These are phyloP conservation scores for Aspergillus conjunctus DNA, from an alignment of 495 filamentous ascomycete genomes.

Conservation along the genomic window DNA sequence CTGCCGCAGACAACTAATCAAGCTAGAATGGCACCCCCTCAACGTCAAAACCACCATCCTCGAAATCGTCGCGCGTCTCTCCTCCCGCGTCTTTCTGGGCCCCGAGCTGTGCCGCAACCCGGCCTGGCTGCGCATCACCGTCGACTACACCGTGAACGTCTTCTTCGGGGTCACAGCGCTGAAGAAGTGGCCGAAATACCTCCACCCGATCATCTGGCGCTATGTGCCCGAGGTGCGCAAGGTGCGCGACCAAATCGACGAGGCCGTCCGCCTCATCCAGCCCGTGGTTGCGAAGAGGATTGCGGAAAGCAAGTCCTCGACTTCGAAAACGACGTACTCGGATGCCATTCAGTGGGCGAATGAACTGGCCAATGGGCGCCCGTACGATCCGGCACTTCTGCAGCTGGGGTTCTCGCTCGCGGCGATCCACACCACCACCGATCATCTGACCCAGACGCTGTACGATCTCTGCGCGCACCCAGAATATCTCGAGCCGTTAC, in stretches of 20 bases:
- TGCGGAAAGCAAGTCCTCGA: not conserved
- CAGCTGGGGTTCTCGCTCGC: not conserved
- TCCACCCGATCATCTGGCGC: constrained; percentile 24
- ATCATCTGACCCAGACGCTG: constrained; percentile 4
- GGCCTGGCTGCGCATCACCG: constrained; percentile 52
- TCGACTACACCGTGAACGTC: constrained; percentile 53
- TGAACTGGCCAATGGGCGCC: not conserved
- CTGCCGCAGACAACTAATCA: not conserved
- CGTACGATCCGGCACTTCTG: not conserved
- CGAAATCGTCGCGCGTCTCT: constrained; percentile 51
- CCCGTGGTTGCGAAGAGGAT: constrained; percentile 16
- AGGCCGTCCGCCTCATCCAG: constrained; percentile 23
- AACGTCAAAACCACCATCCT: constrained; percentile 6
- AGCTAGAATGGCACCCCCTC: constrained; percentile 8
- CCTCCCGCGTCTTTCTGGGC: constrained; percentile 54
- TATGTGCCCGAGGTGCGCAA: constrained; percentile 16
- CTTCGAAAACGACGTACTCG: not conserved
- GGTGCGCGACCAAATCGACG: not conserved
- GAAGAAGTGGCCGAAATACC: constrained; percentile 22
- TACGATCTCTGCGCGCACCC: constrained; percentile 12
- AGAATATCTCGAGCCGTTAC: constrained; percentile 4
- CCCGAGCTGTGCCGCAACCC: constrained; percentile 47
- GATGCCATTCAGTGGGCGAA: not conserved
- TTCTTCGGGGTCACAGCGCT: constrained; percentile 28
- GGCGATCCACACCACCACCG: not conserved